Conservation (phyloP, 345 rosid species). For the Bruguiera parviflora region DNA sequence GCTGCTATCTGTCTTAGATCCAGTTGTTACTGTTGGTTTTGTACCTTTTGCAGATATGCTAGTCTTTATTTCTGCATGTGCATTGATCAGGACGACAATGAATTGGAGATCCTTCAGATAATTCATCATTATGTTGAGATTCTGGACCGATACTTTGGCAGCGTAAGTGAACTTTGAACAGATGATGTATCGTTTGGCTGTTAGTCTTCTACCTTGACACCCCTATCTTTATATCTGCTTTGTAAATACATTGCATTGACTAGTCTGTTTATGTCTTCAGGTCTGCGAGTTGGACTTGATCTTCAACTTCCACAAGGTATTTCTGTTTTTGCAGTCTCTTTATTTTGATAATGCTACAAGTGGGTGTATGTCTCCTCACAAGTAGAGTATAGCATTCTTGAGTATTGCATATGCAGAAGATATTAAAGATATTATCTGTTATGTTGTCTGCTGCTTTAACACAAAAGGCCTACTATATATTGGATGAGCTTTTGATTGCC, state of each 20-base stretch:
- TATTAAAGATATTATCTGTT: background rate
- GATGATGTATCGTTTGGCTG: background rate
- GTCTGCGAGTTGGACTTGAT: slow-evolving; percentile 27
- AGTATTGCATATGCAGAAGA: background rate
- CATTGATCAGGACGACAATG: slow-evolving; percentile 20
- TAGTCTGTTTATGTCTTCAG: background rate
- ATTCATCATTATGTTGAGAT: slow-evolving; percentile 32
- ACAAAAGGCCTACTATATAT: slow-evolving; percentile 25
- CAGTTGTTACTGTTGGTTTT: no score
- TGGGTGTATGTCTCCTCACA: no score
- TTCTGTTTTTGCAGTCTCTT: no score
- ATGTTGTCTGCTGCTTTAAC: background rate
- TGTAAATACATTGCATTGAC: background rate
- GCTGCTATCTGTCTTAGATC: no score
- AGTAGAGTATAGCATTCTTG: background rate
- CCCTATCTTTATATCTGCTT: background rate
- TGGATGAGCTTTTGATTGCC: slow-evolving; percentile 29
- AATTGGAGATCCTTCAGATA: slow-evolving; percentile 26
- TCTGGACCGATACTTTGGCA: slow-evolving; percentile 30
- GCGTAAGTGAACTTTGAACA: slow-evolving; percentile 11
- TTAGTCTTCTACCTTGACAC: background rate
- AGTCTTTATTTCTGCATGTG: slow-evolving; percentile 20
- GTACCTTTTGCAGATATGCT: slow-evolving; percentile 13
- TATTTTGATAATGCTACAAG: no score
- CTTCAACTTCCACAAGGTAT: slow-evolving; percentile 32